Evolutionary conservation across 345 rosid species (phyloP).

Genomic region (Geranium brycei): DNA sequence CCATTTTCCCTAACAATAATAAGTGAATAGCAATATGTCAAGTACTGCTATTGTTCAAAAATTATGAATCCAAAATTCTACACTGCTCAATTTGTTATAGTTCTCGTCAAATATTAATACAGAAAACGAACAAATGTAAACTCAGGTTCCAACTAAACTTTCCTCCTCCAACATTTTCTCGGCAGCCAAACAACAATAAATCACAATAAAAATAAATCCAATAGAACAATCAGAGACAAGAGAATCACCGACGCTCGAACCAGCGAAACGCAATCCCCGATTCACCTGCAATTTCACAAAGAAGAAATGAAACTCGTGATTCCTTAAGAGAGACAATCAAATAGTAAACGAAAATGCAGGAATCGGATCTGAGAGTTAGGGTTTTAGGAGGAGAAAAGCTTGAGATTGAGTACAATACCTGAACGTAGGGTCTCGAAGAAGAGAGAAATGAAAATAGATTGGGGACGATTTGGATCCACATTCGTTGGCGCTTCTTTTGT

Average conservation of each 20-base stretch:
- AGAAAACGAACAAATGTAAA: neutral
- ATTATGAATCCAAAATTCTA: neutral
- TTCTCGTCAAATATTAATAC: neutral
- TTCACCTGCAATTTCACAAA: conserved; percentile 1
- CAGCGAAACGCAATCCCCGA: conserved; percentile 5
- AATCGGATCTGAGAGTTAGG: neutral
- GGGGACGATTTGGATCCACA: conserved; percentile 32
- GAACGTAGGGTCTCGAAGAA: neutral
- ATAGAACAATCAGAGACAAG: neutral
- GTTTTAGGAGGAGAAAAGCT: neutral
- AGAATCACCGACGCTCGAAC: neutral
- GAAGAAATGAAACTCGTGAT: neutral
- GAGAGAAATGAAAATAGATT: neutral
- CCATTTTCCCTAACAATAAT: neutral
- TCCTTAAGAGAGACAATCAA: neutral
- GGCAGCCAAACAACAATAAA: conserved; percentile 3
- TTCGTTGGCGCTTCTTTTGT: conserved; percentile 32
- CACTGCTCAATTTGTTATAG: too few relatives aligned
- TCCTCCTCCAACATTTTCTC: neutral
- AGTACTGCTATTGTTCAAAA: neutral
- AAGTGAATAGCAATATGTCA: neutral
- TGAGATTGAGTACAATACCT: neutral
- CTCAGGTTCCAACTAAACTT: neutral
- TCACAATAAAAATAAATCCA: neutral
- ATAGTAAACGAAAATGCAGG: neutral